phyloP scores from a whole-genome alignment of 768 basidiomycete genomes.

The Leccinum truebloodii region DNA sequence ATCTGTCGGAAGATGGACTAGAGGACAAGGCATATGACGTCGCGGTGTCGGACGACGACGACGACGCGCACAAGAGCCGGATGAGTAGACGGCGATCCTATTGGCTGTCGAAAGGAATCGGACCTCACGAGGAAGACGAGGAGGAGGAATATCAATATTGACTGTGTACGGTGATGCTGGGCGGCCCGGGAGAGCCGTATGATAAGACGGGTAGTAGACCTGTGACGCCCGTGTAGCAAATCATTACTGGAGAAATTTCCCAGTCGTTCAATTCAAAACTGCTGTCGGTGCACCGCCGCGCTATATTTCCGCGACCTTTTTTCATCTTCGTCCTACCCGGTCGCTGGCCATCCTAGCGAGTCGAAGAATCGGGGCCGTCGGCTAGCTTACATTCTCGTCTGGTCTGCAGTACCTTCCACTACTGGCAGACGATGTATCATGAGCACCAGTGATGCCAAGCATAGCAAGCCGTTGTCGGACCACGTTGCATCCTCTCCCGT shows the following conservation, averaged over 20 bases:
- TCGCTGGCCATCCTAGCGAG: slow-evolving; percentile 3
- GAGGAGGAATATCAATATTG: slow-evolving; percentile 6
- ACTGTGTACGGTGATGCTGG: background rate
- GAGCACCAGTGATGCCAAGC: slow-evolving; percentile 15
- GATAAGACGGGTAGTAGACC: background rate
- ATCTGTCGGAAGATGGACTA: slow-evolving; percentile 28
- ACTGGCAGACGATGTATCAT: slow-evolving; percentile 16
- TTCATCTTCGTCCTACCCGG: background rate
- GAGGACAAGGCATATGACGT: slow-evolving; percentile 30
- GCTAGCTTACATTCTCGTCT: background rate
- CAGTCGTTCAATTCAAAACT: background rate
- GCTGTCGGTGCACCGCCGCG: background rate
- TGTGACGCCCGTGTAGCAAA: too few relatives aligned
- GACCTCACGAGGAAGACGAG: slow-evolving; percentile 27
- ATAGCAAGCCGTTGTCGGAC: background rate
- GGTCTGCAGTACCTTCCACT: too few relatives aligned
- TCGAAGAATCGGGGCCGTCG: slow-evolving; percentile 11
- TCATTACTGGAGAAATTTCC: too few relatives aligned
- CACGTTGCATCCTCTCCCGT: background rate
- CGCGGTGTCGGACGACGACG: slow-evolving; percentile 26
- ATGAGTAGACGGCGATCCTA: slow-evolving; percentile 43
- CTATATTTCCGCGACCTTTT: slow-evolving; percentile 3
- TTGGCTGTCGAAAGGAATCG: slow-evolving; percentile 59
- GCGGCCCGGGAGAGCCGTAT: background rate
- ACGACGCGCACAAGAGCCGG: slow-evolving; percentile 8